Evolutionary conservation across 2,329 filamentous ascomycete genomes (phyloP).

Genomic region (Metarhizium brunneum): DNA sequence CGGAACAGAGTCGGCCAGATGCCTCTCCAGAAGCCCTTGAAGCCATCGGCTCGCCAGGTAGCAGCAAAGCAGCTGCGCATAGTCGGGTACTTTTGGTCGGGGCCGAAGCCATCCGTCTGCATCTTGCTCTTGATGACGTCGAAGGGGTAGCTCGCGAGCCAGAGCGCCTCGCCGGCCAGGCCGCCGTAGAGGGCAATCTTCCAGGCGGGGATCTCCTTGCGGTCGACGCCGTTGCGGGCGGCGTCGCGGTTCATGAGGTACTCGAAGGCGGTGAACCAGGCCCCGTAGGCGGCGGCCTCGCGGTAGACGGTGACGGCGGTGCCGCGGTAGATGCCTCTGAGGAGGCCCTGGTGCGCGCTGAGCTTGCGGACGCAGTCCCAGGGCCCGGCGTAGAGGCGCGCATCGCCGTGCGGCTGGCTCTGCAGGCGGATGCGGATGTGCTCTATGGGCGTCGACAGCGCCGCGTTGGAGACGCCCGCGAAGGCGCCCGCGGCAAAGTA

Average conservation of each 20-base stretch:
- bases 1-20: constrained; percentile 83
- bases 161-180: constrained; percentile 85
- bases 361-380: constrained; percentile 87
- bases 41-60: constrained; percentile 68
- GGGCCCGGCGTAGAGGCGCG: constrained; percentile 71
- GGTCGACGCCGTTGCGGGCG: constrained; percentile 61
- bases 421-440: constrained; percentile 94
- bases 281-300: constrained; percentile 89
- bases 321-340: constrained; percentile 76
- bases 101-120: constrained; percentile 90
- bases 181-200: constrained; percentile 92
- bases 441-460: constrained; percentile 86
- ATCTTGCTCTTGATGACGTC: constrained; percentile 99
- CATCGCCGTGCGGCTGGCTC: constrained; percentile 84
- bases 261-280: constrained; percentile 94
- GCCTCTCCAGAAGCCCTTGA: constrained; percentile 88
- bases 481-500: constrained; percentile 90
- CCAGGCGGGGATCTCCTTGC: constrained; percentile 68
- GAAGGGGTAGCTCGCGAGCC: constrained; percentile 88
- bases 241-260: constrained; percentile 92
- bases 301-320: constrained; percentile 76
- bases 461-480: constrained; percentile 81
- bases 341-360: constrained; percentile 50
- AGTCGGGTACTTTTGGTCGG: constrained; percentile 58
- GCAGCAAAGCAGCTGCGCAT: constrained; percentile 88